Conservation (phyloP, 441 rosid genomes). For the Gossypium schwendimanii region DNA sequence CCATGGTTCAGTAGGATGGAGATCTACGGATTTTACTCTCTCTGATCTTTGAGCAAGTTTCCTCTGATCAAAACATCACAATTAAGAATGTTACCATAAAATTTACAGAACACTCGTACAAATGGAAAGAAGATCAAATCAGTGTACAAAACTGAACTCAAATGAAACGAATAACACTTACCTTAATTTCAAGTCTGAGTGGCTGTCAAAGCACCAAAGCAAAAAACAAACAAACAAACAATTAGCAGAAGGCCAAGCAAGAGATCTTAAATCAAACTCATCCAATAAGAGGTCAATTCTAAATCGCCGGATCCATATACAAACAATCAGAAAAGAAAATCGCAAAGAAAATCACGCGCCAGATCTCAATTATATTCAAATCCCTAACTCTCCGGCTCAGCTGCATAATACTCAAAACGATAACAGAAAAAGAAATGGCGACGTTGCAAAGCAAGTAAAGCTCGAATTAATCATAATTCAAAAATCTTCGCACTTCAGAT, state of each 20-base stretch:
- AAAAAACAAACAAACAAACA: constrained; percentile 3
- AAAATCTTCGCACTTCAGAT: constrained; percentile 13
- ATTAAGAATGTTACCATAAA: constrained; percentile 10
- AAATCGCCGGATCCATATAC: constrained; percentile 1
- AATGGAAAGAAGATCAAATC: neutral
- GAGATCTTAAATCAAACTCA: constrained; percentile 14
- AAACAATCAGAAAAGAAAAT: constrained; percentile 1
- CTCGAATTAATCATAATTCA: constrained; percentile 5
- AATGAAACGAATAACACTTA: constrained; percentile 15
- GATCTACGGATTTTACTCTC: constrained; percentile 85
- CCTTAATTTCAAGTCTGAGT: constrained; percentile 71
- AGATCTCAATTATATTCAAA: constrained; percentile 32
- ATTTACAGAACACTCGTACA: neutral
- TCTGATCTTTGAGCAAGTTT: constrained; percentile 73
- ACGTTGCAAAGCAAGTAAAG: neutral
- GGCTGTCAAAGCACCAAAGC: constrained; percentile 37
- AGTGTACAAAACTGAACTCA: neutral
- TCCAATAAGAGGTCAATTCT: neutral
- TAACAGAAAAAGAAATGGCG: neutral
- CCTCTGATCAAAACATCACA: constrained; percentile 41
- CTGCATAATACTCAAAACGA: neutral
- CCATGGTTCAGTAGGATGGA: constrained; percentile 93
- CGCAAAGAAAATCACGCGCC: constrained; percentile 6
- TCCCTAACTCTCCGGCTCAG: neutral
- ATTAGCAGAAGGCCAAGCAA: constrained; percentile 16